Percentiles rank a stretch among this genome's conserved stretches.
These are phyloP conservation scores for Eimeria mitis DNA, from an alignment of 169 alveolate genomes.

Conservation along the genomic window DNA sequence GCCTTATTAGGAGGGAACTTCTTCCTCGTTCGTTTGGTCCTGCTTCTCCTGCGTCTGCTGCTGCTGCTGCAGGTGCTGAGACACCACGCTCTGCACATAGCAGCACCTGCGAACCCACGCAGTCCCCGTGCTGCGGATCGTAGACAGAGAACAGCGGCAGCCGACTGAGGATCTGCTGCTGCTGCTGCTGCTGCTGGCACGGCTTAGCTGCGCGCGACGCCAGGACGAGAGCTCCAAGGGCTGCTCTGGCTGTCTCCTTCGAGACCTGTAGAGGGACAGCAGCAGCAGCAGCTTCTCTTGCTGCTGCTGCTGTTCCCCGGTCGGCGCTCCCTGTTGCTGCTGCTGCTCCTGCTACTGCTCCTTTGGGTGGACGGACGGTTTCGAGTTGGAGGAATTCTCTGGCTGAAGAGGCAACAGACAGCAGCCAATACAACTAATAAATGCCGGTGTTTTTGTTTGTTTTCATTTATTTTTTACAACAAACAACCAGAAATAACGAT, in stretches of 20 bases:
- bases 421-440: background rate
- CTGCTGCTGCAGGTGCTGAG: background rate
- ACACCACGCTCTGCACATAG: background rate
- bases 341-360: background rate
- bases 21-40: background rate
- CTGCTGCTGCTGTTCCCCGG: background rate
- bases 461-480: no score
- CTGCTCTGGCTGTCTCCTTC: slow-evolving; percentile 14
- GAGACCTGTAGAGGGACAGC: background rate
- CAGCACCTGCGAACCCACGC: slow-evolving; percentile 32
- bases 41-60: background rate
- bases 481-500: no score
- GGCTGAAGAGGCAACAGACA: background rate
- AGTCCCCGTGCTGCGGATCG: slow-evolving; percentile 50
- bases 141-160: slow-evolving; percentile 35
- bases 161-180: background rate
- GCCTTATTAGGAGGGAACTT: background rate
- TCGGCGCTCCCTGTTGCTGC: background rate
- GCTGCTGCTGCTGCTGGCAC: slow-evolving; percentile 23
- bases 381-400: slow-evolving; percentile 34
- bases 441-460: no score
- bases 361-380: background rate
- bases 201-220: slow-evolving; percentile 48
- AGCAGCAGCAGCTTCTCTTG: slow-evolving; percentile 2
- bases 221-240: slow-evolving; percentile 52